Percentiles rank a stretch among this genome's conserved stretches.
Conservation (phyloP, 805 yeast species). For the Sugiyamaella chiloensis region DNA sequence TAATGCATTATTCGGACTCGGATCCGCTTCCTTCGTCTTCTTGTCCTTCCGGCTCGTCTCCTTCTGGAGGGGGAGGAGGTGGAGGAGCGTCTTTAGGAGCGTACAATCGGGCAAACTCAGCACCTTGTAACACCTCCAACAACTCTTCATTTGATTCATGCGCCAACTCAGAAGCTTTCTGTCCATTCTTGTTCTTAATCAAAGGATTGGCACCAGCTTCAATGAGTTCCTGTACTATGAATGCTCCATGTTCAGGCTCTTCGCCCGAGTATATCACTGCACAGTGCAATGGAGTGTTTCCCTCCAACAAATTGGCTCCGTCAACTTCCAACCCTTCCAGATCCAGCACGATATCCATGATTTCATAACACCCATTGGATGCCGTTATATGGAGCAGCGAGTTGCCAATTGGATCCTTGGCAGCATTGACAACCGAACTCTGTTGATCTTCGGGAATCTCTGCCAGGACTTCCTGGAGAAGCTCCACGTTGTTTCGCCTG, state of each 20-base stretch:
- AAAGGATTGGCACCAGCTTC: conserved; percentile 90
- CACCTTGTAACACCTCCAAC: conserved; percentile 66
- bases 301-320: conserved; percentile 65
- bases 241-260: conserved; percentile 83
- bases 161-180: conserved; percentile 73
- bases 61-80: conserved; percentile 22
- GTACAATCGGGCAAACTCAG: conserved; percentile 61
- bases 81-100: conserved; percentile 23
- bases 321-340: conserved; percentile 90
- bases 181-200: conserved; percentile 53
- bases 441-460: conserved; percentile 23
- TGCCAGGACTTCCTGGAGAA: conserved; percentile 56
- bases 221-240: conserved; percentile 71
- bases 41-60: conserved; percentile 21
- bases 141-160: conserved; percentile 53
- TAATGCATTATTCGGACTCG: conserved; percentile 3
- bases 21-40: conserved; percentile 22
- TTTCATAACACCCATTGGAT: conserved; percentile 78
- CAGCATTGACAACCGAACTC: conserved; percentile 55
- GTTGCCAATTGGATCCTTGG: conserved; percentile 76
- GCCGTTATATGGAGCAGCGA: conserved; percentile 81
- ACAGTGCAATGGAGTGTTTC: conserved; percentile 85
- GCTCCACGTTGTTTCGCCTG: conserved; percentile 81
- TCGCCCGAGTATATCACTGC: conserved; percentile 74
- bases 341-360: conserved; percentile 75